A percentile compares a stretch with the other conserved stretches of the same genome.
Evolutionary conservation across 2,329 filamentous ascomycete genomes (phyloP).

Genomic region (Exophiala xenobiotica): DNA sequence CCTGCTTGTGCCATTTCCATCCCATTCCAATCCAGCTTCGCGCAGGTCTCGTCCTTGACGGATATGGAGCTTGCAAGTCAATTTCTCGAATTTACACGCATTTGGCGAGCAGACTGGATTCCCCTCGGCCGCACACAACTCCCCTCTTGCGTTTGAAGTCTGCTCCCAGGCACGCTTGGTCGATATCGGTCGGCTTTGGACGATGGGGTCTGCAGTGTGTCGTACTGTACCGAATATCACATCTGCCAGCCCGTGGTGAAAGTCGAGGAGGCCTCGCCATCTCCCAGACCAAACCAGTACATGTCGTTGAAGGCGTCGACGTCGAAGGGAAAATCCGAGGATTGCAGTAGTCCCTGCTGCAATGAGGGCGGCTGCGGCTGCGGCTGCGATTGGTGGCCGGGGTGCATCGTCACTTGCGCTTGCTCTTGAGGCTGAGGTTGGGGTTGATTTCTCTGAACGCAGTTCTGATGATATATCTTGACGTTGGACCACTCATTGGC

Average conservation of each 20-base stretch:
- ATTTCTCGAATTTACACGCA: no score
- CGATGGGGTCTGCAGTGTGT: no score
- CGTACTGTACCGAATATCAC: no score
- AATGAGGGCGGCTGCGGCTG: neutral
- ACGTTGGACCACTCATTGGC: constrained; percentile 16
- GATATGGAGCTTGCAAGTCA: no score
- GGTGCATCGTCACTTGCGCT: neutral
- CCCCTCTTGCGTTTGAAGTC: no score
- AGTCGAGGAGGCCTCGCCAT: neutral
- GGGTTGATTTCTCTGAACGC: constrained; percentile 7
- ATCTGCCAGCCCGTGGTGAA: neutral
- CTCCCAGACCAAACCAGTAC: constrained; percentile 15
- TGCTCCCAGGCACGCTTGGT: no score
- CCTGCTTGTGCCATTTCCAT: no score
- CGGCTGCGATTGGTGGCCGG: neutral
- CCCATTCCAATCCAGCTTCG: no score
- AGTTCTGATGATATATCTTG: constrained; percentile 18
- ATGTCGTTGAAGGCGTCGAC: constrained; percentile 17
- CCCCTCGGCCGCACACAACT: no score
- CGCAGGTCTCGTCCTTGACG: no score
- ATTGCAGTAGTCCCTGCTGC: neutral
- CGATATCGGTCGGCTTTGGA: no score
- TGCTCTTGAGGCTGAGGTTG: neutral
- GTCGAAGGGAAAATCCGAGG: constrained; percentile 5
- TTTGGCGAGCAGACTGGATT: no score